Evolutionary conservation across 2,329 filamentous ascomycete genomes (phyloP).

Genomic region (Penicillium capsulatum): DNA sequence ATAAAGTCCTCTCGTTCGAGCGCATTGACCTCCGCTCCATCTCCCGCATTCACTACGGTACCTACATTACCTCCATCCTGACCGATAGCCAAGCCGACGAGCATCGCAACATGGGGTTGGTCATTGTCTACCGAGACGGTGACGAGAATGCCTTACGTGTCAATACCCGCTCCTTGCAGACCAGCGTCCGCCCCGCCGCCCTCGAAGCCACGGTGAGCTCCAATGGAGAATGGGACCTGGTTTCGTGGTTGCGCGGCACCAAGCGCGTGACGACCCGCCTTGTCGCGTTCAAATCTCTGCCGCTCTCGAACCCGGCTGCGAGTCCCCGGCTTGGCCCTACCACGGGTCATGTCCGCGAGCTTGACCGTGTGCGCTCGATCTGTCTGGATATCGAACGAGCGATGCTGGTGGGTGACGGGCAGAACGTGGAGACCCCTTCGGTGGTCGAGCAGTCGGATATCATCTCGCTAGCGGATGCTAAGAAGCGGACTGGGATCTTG

Average conservation of each 20-base stretch:
- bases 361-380: constrained; percentile 58
- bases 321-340: constrained; percentile 18
- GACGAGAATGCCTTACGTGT: constrained; percentile 69
- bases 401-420: constrained; percentile 48
- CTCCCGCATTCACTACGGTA: constrained; percentile 68
- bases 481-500: constrained; percentile 76
- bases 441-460: constrained; percentile 62
- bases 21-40: constrained; percentile 73
- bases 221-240: constrained; percentile 39
- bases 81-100: constrained; percentile 73
- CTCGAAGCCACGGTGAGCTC: constrained; percentile 26
- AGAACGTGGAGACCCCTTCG: constrained; percentile 34
- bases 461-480: constrained; percentile 78
- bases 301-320: constrained; percentile 30
- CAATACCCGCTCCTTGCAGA: constrained; percentile 74
- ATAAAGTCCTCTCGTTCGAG: constrained; percentile 92
- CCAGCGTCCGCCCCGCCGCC: constrained; percentile 49
- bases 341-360: constrained; percentile 40
- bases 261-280: constrained; percentile 32
- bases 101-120: constrained; percentile 74
- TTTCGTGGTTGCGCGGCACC: constrained; percentile 39
- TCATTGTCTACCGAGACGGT: constrained; percentile 70
- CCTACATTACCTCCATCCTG: constrained; percentile 86
- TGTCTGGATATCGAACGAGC: constrained; percentile 73
- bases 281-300: constrained; percentile 44